Percentiles rank a stretch among this genome's conserved stretches.
phyloP scores from a whole-genome alignment of 805 yeast species.

The Phaffomyces thermotolerans region DNA sequence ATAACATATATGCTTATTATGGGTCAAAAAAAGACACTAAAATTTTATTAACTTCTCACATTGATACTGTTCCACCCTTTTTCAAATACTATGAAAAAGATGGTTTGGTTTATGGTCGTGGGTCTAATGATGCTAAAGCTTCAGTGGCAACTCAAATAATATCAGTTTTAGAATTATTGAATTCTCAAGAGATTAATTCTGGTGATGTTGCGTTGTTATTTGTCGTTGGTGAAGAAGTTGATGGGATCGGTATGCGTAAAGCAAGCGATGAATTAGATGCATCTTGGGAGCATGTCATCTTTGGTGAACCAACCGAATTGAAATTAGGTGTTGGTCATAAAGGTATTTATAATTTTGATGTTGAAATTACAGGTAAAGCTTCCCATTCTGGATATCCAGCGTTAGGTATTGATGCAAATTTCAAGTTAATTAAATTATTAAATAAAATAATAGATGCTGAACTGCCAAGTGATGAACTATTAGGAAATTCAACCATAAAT shows the following conservation, averaged over 20 bases:
- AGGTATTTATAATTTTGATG: constrained; percentile 39
- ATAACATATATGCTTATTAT: constrained; percentile 51
- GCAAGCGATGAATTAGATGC: constrained; percentile 32
- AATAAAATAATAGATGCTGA: constrained; percentile 34
- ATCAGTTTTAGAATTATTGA: constrained; percentile 42
- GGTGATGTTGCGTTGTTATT: constrained; percentile 54
- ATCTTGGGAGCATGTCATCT: constrained; percentile 53
- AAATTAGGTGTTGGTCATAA: constrained; percentile 67
- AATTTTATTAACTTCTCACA: constrained; percentile 53
- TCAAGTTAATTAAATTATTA: constrained; percentile 45
- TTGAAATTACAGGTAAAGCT: constrained; percentile 47
- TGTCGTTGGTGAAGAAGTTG: constrained; percentile 69
- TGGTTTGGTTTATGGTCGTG: constrained; percentile 53
- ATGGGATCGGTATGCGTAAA: constrained; percentile 53
- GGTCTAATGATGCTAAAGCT: constrained; percentile 65
- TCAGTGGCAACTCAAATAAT: constrained; percentile 57
- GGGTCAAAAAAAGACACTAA: constrained; percentile 31
- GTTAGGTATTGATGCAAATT: constrained; percentile 56
- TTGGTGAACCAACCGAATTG: constrained; percentile 72
- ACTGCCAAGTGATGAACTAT: constrained; percentile 43
- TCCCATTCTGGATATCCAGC: constrained; percentile 69
- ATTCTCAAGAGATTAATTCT: constrained; percentile 25
- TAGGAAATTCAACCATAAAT: constrained; percentile 58
- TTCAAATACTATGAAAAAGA: constrained; percentile 42
- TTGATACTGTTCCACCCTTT: constrained; percentile 69